Evolutionary conservation across 192 early-diverging fungal genomes (phyloP), one percentile per base, ranked within the genome.

Genomic region (Backusella luteola): DNA sequence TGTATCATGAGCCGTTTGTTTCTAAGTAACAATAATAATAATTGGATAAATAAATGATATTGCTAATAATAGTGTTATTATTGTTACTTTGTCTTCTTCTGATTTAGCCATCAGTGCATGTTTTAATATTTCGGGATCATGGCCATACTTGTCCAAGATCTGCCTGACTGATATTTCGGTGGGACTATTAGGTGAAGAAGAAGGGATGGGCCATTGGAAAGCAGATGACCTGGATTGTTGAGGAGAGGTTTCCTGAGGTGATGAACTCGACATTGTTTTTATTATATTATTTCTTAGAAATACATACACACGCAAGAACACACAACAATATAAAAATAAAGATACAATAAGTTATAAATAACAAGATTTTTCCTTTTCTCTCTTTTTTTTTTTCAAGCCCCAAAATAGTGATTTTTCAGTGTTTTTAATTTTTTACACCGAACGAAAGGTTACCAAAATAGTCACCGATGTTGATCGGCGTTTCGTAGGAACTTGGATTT

Each of bases 11-110:
- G 80, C 80, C 19, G 80, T 68, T 74, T 74, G 76, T 74, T 71
- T 76, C 80, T 81, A 81, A 41, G 36, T 21, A 39, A 4, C 23
- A 63, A 9, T 29, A 63, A 63, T 12, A 29, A 26, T 26, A 26
- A 36, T 23, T 12, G 19, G 67, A 67, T 17, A 1, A 39, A 21
- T 38, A 8, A 39, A 69, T 41, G 6, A 15, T 69, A n/a, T 35
- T 38, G 32, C 14, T n/a, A 38, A 68, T 29, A 34, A 34, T 15
- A n/a, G 6, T 49, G 46, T 6, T 49, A 49, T 49, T 67, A 35
- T 49, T n/a, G 19, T 49, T 71, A 79, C 78, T 59, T 79, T 79
- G 69, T 79, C 78, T 56, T 79, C 78, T 71, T 79, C 78, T 21
- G 73, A 73, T 15, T 79, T 79, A 2, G 78, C 78, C 34, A 70